phyloP scores from a whole-genome alignment of 2,329 filamentous ascomycete genomes.

The Fusarium sp. region DNA sequence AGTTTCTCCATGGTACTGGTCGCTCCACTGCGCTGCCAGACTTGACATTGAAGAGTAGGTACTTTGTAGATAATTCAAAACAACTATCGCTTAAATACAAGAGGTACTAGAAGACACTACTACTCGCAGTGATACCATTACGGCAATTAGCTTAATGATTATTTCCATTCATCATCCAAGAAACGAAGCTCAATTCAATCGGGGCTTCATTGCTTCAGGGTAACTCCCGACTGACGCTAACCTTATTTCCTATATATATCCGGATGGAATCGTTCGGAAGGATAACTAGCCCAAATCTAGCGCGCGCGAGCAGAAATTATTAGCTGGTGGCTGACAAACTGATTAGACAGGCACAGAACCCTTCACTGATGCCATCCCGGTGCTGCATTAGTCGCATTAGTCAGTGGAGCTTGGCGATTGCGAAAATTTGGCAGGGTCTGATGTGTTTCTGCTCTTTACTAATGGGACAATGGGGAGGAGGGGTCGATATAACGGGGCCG shows the following conservation, averaged over 20 bases:
- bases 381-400: conserved; percentile 24
- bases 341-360: background rate
- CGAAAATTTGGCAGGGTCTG: conserved; percentile 12
- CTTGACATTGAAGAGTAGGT: background rate
- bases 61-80: background rate
- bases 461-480: conserved; percentile 1
- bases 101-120: background rate
- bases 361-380: conserved; percentile 11
- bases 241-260: background rate
- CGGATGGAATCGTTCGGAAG: background rate
- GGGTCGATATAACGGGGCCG: conserved; percentile 15
- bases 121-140: background rate
- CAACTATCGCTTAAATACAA: no score
- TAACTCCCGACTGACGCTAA: background rate
- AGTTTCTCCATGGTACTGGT: background rate
- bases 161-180: background rate
- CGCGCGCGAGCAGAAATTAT: conserved; percentile 4
- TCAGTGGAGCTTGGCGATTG: conserved; percentile 18
- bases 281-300: background rate
- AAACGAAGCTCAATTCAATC: background rate
- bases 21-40: background rate
- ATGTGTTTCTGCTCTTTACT: background rate
- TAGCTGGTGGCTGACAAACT: background rate
- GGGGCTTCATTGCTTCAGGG: background rate
- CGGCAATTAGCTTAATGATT: background rate